phyloP scores from a whole-genome alignment of 1,284 basidiomycete species.

The Ustilago loliicola region DNA sequence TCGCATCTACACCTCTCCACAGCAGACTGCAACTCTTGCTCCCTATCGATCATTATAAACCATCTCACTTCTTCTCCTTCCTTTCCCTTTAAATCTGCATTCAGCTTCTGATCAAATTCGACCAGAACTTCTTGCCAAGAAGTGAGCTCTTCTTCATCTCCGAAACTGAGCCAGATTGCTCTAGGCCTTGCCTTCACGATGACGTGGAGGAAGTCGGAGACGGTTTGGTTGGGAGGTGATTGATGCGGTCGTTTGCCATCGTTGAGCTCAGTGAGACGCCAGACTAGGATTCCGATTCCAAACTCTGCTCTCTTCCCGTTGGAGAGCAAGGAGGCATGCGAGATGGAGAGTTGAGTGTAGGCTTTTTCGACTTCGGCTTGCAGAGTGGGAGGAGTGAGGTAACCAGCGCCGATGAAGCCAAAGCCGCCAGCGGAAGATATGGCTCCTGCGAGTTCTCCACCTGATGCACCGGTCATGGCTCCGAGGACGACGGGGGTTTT shows the following conservation, averaged over 20 bases:
- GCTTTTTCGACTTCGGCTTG: conserved; percentile 49
- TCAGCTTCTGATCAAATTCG: conserved; percentile 46
- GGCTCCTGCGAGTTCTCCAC: conserved; percentile 59
- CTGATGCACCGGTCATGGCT: conserved; percentile 66
- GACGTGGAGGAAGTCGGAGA: conserved; percentile 50
- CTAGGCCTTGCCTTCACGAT: conserved; percentile 50
- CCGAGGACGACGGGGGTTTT: conserved; percentile 57
- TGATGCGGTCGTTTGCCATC: conserved; percentile 32
- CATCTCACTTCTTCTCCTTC: conserved; percentile 45
- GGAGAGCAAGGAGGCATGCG: conserved; percentile 15
- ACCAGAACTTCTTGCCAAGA: conserved; percentile 52
- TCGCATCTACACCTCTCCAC: conserved; percentile 57
- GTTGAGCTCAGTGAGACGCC: conserved; percentile 58
- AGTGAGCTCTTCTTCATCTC: conserved; percentile 47
- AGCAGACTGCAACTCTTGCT: conserved; percentile 50
- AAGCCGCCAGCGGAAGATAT: conserved; percentile 64
- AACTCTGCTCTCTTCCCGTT: conserved; percentile 41
- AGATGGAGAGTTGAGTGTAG: conserved; percentile 24
- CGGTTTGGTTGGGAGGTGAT: conserved; percentile 10
- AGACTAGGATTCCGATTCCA: conserved; percentile 66
- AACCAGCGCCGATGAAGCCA: conserved; percentile 69
- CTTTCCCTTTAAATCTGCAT: conserved; percentile 26
- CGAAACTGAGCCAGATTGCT: conserved; percentile 67
- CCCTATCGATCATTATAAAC: conserved; percentile 59
- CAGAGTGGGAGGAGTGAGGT: conserved; percentile 44